Conservation (phyloP, 257 asterid species). For the Coffea canephora region DNA sequence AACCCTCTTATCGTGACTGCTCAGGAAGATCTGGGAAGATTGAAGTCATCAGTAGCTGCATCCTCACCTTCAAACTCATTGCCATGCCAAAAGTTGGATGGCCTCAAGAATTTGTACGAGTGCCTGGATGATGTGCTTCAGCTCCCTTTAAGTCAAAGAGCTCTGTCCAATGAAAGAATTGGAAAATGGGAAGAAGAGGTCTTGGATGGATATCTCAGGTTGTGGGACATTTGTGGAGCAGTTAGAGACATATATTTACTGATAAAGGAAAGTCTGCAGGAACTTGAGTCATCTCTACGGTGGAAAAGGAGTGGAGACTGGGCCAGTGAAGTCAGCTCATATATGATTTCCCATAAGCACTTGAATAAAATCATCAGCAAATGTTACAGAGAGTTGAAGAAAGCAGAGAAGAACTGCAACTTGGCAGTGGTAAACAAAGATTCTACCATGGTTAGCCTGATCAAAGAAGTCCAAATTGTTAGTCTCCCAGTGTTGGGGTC, state of each 20-base stretch:
- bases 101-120: slow-evolving; percentile 20
- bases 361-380: slow-evolving; percentile 22
- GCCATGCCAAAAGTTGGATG: slow-evolving; percentile 24
- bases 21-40: slow-evolving; percentile 25
- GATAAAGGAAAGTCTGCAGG: slow-evolving; percentile 33
- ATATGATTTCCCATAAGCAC: slow-evolving; percentile 3
- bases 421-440: no score
- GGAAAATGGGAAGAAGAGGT: slow-evolving; percentile 22
- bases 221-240: slow-evolving; percentile 30
- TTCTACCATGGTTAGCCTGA: no score
- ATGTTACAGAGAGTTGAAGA: slow-evolving; percentile 25
- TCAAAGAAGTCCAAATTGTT: no score
- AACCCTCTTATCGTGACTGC: slow-evolving; percentile 26
- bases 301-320: slow-evolving; percentile 21
- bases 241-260: slow-evolving; percentile 24
- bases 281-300: slow-evolving; percentile 33
- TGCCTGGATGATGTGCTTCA: slow-evolving; percentile 29
- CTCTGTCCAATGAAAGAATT: slow-evolving; percentile 8
- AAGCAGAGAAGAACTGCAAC: background rate
- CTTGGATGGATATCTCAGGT: slow-evolving; percentile 25
- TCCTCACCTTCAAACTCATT: slow-evolving; percentile 25
- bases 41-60: slow-evolving; percentile 25
- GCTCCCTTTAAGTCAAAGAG: slow-evolving; percentile 36
- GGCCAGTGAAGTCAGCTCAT: no score
- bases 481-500: slow-evolving; percentile 14